These are phyloP conservation scores for Fusarium paranaense DNA, from an alignment of 2,329 filamentous ascomycete species.

Conservation along the genomic window DNA sequence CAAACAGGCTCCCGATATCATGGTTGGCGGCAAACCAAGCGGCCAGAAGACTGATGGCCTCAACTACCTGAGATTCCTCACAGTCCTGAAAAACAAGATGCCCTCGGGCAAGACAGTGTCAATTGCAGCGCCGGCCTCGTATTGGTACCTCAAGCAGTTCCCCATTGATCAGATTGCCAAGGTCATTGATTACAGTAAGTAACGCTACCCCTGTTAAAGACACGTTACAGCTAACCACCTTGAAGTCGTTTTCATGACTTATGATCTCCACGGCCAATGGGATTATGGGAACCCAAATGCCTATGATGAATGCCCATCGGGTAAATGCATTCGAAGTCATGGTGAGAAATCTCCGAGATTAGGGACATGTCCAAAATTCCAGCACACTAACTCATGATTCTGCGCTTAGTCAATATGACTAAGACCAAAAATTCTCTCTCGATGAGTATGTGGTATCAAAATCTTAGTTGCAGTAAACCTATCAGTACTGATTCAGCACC, in stretches of 20 bases:
- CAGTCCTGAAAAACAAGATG: not conserved
- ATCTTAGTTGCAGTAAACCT: too few relatives aligned
- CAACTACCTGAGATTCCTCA: constrained; percentile 4
- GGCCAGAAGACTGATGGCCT: constrained; percentile 1
- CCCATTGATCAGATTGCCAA: constrained; percentile 43
- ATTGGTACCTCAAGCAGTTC: constrained; percentile 50
- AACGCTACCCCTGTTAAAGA: too few relatives aligned
- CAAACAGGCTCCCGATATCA: not conserved
- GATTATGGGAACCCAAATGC: constrained; percentile 43
- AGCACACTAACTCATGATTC: not conserved
- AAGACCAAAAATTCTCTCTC: constrained; percentile 49
- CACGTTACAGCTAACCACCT: too few relatives aligned
- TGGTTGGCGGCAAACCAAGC: not conserved
- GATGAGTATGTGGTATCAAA: constrained; percentile 34
- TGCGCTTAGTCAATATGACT: constrained; percentile 47
- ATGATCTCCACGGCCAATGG: constrained; percentile 38
- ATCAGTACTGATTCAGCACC: not conserved
- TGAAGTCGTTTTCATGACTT: constrained; percentile 34
- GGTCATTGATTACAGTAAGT: constrained; percentile 45
- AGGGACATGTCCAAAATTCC: too few relatives aligned
- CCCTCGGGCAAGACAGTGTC: constrained; percentile 37
- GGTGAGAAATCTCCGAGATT: not conserved
- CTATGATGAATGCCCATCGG: constrained; percentile 36
- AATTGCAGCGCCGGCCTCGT: constrained; percentile 47
- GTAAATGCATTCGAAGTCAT: constrained; percentile 48